These are phyloP conservation scores for Conoideocrella luteorostrata DNA, from an alignment of 2,329 filamentous ascomycete genomes.

Conservation along the genomic window DNA sequence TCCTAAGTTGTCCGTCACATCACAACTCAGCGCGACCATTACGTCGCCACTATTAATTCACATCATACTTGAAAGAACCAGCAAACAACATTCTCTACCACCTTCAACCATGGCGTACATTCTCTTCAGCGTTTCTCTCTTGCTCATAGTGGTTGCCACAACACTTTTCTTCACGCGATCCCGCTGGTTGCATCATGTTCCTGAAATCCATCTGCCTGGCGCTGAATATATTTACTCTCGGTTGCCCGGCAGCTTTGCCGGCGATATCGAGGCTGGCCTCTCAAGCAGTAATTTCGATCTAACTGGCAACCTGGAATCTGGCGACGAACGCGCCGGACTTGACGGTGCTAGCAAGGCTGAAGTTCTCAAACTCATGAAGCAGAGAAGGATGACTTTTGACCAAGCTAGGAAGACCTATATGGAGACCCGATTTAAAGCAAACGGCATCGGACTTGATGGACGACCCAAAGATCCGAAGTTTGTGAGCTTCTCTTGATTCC, in stretches of 20 bases:
- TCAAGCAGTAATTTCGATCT: slow-evolving; percentile 81
- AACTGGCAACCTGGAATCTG: slow-evolving; percentile 67
- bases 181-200: slow-evolving; percentile 67
- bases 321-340: slow-evolving; percentile 73
- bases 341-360: slow-evolving; percentile 76
- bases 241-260: slow-evolving; percentile 70
- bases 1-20: slow-evolving; percentile 4
- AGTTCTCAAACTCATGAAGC: slow-evolving; percentile 87
- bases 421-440: slow-evolving; percentile 77
- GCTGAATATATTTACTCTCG: slow-evolving; percentile 66
- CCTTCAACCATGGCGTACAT: slow-evolving; percentile 78
- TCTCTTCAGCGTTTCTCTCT: slow-evolving; percentile 69
- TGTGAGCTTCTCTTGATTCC: slow-evolving; percentile 69
- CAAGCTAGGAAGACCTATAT: slow-evolving; percentile 83
- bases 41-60: not conserved
- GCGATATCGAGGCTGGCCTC: slow-evolving; percentile 83
- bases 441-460: slow-evolving; percentile 85
- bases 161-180: slow-evolving; percentile 74
- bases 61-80: too few relatives aligned
- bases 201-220: slow-evolving; percentile 48
- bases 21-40: not conserved
- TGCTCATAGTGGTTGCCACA: slow-evolving; percentile 65
- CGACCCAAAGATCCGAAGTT: slow-evolving; percentile 88
- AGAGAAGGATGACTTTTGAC: slow-evolving; percentile 74
- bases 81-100: slow-evolving; percentile 9